Conservation (phyloP, 106 monocot genomes). For the Dioscorea zingiberensis region DNA sequence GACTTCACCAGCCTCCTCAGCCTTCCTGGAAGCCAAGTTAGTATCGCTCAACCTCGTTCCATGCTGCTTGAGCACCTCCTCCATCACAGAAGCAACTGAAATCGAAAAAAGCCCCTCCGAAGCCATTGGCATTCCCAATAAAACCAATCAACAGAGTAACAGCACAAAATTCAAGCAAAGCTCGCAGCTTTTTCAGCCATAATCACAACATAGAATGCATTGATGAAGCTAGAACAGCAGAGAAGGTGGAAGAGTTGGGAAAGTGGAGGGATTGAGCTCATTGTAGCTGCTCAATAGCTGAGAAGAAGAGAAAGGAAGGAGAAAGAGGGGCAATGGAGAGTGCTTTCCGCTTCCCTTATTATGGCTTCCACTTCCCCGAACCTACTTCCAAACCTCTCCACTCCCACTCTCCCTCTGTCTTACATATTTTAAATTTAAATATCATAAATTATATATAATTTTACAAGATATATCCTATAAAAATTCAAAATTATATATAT, state of each 20-base stretch:
- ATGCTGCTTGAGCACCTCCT: conserved; percentile 8
- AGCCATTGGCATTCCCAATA: neutral
- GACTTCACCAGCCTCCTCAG: neutral
- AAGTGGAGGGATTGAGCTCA: neutral
- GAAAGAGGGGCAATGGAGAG: neutral
- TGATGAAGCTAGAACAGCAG: neutral
- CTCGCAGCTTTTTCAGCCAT: neutral
- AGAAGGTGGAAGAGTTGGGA: neutral
- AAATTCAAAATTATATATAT: too few species aligned
- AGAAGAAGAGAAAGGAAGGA: neutral
- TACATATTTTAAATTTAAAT: too few species aligned
- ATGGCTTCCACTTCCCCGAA: neutral
- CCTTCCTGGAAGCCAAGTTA: conserved; percentile 5
- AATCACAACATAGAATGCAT: neutral
- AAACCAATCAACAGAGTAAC: neutral
- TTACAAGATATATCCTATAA: too few species aligned
- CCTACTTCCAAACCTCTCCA: neutral
- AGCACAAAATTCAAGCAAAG: neutral
- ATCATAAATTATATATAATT: too few species aligned
- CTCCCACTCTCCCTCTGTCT: too few species aligned
- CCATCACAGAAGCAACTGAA: conserved; percentile 1
- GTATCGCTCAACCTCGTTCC: conserved; percentile 1
- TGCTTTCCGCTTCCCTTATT: neutral
- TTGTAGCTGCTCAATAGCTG: neutral
- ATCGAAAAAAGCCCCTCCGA: neutral